phyloP scores from a whole-genome alignment of 805 yeast species.

The Candida yuanshanica region DNA sequence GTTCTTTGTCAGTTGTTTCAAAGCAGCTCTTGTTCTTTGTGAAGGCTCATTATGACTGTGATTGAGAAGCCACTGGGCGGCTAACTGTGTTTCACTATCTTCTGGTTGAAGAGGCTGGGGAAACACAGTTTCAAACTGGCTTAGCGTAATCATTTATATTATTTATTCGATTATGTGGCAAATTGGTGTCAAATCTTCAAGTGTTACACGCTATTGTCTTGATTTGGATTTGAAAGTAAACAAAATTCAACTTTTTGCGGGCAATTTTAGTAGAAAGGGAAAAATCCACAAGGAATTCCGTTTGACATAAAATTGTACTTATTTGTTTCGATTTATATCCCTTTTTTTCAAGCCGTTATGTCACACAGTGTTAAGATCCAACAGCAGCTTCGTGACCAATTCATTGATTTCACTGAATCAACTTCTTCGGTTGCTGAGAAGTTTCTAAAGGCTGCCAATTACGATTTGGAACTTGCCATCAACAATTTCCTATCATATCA shows the following conservation, averaged over 20 bases:
- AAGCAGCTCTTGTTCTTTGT: slow-evolving; percentile 17
- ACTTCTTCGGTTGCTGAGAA: slow-evolving; percentile 19
- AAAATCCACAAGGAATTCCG: too few relatives aligned
- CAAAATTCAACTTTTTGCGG: too few relatives aligned
- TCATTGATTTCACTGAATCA: slow-evolving; percentile 24
- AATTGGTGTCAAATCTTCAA: too few relatives aligned
- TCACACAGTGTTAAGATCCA: slow-evolving; percentile 16
- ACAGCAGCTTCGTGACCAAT: slow-evolving; percentile 23
- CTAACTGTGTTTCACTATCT: slow-evolving; percentile 18
- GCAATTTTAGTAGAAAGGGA: too few relatives aligned
- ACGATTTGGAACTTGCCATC: slow-evolving; percentile 25
- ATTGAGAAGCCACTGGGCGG: slow-evolving; percentile 19
- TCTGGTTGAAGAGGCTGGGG: slow-evolving; percentile 12
- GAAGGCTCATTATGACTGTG: slow-evolving; percentile 21
- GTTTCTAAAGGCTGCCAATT: slow-evolving; percentile 16
- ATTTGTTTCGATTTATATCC: not conserved
- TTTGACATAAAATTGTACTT: not conserved
- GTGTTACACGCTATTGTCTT: too few relatives aligned
- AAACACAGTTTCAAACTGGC: slow-evolving; percentile 11
- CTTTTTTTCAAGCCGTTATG: slow-evolving; percentile 9
- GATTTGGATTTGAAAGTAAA: too few relatives aligned
- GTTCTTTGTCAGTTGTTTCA: slow-evolving; percentile 10
- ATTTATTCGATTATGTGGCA: too few relatives aligned
- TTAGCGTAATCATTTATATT: slow-evolving; percentile 2
- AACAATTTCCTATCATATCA: slow-evolving; percentile 21